Percentiles rank a stretch among this genome's conserved stretches.
phyloP scores from a whole-genome alignment of 2,329 filamentous ascomycete genomes.

The Clonostachys sp. region DNA sequence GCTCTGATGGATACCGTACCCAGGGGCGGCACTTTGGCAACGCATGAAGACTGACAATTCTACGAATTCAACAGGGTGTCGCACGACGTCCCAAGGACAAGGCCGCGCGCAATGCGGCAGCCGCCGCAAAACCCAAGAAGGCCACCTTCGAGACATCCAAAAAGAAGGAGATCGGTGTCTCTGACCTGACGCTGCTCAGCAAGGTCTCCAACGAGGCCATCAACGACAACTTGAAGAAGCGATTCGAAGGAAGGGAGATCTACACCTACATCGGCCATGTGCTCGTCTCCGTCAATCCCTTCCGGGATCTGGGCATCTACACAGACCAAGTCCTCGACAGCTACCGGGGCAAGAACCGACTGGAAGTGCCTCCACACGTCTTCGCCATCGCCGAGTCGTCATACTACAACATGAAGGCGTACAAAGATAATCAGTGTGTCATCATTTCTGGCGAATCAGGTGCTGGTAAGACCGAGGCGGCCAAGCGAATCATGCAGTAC shows the following conservation, averaged over 20 bases:
- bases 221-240: slow-evolving; percentile 98
- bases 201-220: slow-evolving; percentile 99
- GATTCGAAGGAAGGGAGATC: slow-evolving; percentile 95
- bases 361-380: slow-evolving; percentile 93
- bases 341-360: slow-evolving; percentile 93
- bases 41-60: too few relatives aligned
- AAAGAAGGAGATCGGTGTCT: slow-evolving; percentile 99
- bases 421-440: slow-evolving; percentile 98
- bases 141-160: slow-evolving; percentile 93
- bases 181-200: slow-evolving; percentile 93
- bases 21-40: too few relatives aligned
- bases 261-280: slow-evolving; percentile 99
- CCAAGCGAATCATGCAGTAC: slow-evolving; percentile 99
- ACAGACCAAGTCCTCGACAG: slow-evolving; percentile 89
- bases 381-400: slow-evolving; percentile 94
- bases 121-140: slow-evolving; percentile 75
- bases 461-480: slow-evolving; percentile 96
- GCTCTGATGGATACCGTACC: too few relatives aligned
- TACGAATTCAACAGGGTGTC: slow-evolving; percentile 21
- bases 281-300: slow-evolving; percentile 97
- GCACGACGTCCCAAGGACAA: slow-evolving; percentile 35
- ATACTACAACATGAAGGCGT: slow-evolving; percentile 99
- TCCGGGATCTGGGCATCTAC: slow-evolving; percentile 96
- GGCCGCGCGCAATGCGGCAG: slow-evolving; percentile 27
- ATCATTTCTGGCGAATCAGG: slow-evolving; percentile 99